A percentile compares a stretch with the other conserved stretches of the same genome.
Conservation (phyloP, 2,329 filamentous ascomycete species). For the Colletotrichum tofieldiae region DNA sequence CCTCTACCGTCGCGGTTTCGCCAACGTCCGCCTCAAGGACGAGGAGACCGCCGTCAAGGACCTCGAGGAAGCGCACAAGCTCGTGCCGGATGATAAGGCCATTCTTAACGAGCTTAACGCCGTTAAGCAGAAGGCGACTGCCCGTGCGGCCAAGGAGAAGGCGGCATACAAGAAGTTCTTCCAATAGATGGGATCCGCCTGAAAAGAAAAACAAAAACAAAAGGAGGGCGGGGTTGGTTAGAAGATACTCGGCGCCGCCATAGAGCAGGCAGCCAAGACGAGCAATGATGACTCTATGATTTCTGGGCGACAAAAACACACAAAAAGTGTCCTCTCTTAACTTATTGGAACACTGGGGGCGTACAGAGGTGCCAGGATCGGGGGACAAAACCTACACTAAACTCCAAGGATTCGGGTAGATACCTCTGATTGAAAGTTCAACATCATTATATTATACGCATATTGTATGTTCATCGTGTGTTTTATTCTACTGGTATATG, state of each 20-base stretch:
- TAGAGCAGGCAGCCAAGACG: conserved; percentile 1
- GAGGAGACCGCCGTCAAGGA: conserved; percentile 85
- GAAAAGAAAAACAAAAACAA: too few relatives aligned
- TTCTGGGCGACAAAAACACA: conserved; percentile 28
- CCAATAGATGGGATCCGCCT: conserved; percentile 53
- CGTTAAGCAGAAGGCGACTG: conserved; percentile 84
- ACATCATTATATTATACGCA: conserved; percentile 28
- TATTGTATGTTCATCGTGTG: neutral
- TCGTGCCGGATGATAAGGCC: conserved; percentile 82
- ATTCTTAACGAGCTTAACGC: conserved; percentile 81
- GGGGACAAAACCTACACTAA: neutral
- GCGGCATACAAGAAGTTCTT: conserved; percentile 96
- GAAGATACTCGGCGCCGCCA: neutral
- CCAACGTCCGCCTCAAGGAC: conserved; percentile 83
- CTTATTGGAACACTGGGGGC: conserved; percentile 32
- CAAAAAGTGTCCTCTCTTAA: neutral
- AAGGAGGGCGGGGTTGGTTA: neutral
- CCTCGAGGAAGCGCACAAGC: conserved; percentile 81
- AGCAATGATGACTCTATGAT: conserved; percentile 19
- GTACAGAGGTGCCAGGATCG: conserved; percentile 28
- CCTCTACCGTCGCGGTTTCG: conserved; percentile 85
- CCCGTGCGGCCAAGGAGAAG: conserved; percentile 89
- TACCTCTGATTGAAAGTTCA: conserved; percentile 28
- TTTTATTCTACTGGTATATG: conserved; percentile 2
- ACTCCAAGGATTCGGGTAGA: conserved; percentile 25